Percentiles rank a stretch among this genome's conserved stretches.
These are phyloP conservation scores for Phytophthora brassicae DNA, from an alignment of 352 stramenopile species.

Conservation along the genomic window DNA sequence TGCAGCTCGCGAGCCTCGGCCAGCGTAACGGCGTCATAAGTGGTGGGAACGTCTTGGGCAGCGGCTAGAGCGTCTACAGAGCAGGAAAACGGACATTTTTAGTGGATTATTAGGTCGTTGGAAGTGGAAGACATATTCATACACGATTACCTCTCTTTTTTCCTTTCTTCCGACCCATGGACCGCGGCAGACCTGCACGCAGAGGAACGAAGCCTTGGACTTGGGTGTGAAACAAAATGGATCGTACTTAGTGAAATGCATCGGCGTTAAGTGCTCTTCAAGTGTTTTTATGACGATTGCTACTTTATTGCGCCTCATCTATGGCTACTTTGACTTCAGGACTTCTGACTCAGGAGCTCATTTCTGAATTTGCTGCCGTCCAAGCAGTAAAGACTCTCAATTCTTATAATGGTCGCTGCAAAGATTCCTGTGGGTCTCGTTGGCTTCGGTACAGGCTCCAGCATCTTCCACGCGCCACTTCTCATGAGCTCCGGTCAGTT, in stretches of 20 bases:
- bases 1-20: constrained; percentile 65
- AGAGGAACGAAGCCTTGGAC: neutral
- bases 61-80: constrained; percentile 16
- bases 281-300: too few relatives aligned
- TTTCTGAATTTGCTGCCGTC: constrained; percentile 22
- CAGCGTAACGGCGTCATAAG: constrained; percentile 46
- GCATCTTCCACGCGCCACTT: constrained; percentile 74
- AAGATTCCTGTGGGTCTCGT: constrained; percentile 66
- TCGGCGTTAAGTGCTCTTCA: too few relatives aligned
- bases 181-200: constrained; percentile 9
- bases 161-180: constrained; percentile 78
- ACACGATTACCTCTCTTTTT: constrained; percentile 60
- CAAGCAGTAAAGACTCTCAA: constrained; percentile 19
- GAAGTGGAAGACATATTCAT: neutral
- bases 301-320: neutral
- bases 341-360: constrained; percentile 5
- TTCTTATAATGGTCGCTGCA: neutral
- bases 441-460: constrained; percentile 70
- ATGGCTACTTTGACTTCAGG: too few relatives aligned
- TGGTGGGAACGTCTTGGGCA: neutral
- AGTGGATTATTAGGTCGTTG: constrained; percentile 5
- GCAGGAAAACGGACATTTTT: neutral
- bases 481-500: constrained; percentile 62
- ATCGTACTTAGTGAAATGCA: constrained; percentile 21
- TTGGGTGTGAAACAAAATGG: neutral